Evolutionary conservation across 2,329 filamentous ascomycete genomes (phyloP).

Genomic region (Ophiostoma fasciatum): DNA sequence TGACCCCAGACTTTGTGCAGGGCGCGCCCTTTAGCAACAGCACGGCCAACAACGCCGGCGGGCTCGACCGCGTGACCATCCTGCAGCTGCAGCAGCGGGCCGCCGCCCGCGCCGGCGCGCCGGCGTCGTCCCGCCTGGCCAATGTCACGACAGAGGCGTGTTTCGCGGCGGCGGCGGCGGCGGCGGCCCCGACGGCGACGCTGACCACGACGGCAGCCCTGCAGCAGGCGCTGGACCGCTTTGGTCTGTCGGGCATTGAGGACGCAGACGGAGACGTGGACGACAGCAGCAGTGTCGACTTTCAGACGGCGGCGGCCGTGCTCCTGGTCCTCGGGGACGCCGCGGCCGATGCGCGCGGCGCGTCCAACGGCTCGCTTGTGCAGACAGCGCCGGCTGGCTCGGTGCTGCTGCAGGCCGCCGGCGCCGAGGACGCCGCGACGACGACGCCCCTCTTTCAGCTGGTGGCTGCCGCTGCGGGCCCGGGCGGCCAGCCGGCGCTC

Average conservation of each 20-base stretch:
- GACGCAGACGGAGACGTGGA: no score
- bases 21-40: slow-evolving; percentile 24
- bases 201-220: not conserved
- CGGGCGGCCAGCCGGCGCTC: not conserved
- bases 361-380: slow-evolving; percentile 1
- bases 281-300: not conserved
- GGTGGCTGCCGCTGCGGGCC: no score
- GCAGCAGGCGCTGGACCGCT: not conserved
- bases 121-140: no score
- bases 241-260: no score
- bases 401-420: not conserved
- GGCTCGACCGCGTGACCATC: slow-evolving; percentile 21
- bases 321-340: slow-evolving; percentile 2
- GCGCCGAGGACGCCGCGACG: slow-evolving; percentile 1
- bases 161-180: not conserved
- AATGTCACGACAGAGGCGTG: slow-evolving; percentile 1
- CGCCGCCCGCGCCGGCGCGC: no score
- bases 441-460: not conserved
- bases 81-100: slow-evolving; percentile 21
- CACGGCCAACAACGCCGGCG: slow-evolving; percentile 20
- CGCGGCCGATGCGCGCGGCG: not conserved
- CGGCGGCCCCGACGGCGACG: no score
- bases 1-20: slow-evolving; percentile 21
- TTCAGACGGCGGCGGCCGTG: no score
- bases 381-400: slow-evolving; percentile 9